Percentiles rank a stretch among this genome's conserved stretches.
Conservation (phyloP, 306 rosid genomes). For the Cucurbita ficifolia region DNA sequence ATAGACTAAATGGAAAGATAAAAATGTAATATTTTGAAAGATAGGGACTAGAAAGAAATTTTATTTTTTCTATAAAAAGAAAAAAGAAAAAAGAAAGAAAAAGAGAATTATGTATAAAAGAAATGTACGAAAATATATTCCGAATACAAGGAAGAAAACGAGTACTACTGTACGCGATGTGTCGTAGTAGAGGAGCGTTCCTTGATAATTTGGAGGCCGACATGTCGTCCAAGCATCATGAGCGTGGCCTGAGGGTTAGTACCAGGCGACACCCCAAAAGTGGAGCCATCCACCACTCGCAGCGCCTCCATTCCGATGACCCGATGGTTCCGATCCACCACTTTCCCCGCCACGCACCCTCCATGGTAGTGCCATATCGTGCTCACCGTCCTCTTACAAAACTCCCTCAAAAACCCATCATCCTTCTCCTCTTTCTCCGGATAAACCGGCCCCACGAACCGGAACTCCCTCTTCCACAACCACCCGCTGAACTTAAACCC, state of each 20-base stretch:
- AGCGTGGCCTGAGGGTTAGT: conserved; percentile 93
- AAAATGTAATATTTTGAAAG: too few species aligned
- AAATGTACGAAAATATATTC: not conserved
- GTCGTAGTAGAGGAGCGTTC: not conserved
- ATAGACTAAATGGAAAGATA: too few species aligned
- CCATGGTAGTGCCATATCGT: conserved; percentile 98
- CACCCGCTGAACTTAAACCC: conserved; percentile 45
- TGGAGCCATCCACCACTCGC: conserved; percentile 73
- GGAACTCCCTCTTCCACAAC: conserved; percentile 41
- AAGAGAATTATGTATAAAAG: not conserved
- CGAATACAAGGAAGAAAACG: not conserved
- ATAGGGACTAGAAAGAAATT: too few species aligned
- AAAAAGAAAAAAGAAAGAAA: too few species aligned
- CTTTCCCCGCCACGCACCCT: conserved; percentile 71
- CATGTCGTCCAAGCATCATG: conserved; percentile 69
- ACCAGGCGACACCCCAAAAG: conserved; percentile 63
- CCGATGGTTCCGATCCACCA: conserved; percentile 42
- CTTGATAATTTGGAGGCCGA: conserved; percentile 4
- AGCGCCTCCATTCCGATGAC: conserved; percentile 44
- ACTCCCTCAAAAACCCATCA: conserved; percentile 40
- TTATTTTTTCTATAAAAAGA: too few species aligned
- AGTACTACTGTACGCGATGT: not conserved
- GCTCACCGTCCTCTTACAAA: conserved; percentile 61
- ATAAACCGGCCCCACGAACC: conserved; percentile 66
- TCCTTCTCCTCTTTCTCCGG: conserved; percentile 27